Base-by-base conservation (phyloP, 2,329 filamentous ascomycete genomes). In the Pleurostoma richardsiae region DNA sequence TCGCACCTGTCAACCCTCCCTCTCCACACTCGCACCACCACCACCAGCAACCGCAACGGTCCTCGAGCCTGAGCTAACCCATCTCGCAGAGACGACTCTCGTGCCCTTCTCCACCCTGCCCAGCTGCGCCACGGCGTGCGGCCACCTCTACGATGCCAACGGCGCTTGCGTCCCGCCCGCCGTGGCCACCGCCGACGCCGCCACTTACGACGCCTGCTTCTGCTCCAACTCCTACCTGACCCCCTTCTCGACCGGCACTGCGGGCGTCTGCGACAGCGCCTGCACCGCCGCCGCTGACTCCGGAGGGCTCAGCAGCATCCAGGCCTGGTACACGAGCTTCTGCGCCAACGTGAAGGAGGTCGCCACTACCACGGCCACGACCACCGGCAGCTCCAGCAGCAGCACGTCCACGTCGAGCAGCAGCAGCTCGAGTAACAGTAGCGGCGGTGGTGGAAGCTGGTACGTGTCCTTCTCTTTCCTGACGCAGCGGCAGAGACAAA, bases 191-290 rank as follows among this genome's bases (percentile, higher is more conserved):
- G 72, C 74, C 43, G 71, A 74, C 42, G 62, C 75, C 39, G 58
- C 64, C 26, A 76, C 72, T 40, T 88, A 86, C 62, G 72, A 80
- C 44, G 71, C 74, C 33, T 95, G 90, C 67, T 90, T 95, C 69
- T 95, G 90, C 69, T 69, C 74, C 56, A 81, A 85, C 43, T 53
- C 72, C 10, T 69, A 75, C 27, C 74, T 94, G 3, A 68, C 73
- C 4, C 64, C 73, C 6, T 82, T 90, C 47, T 76, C 78, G 30
- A 68, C 70, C 8, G 76, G 73, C 31, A 72, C 76, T 4, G 67
- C 72, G 4, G 79, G 79, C 4, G 76, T 88, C 10, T 91, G 88
- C 66, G 77, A 82, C 49, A 57, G 67, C 11, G 72, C 70, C 27
- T 90, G 86, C 58, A 66, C 72, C 10, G 68, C 65, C 6, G 66